Evolutionary conservation across 2,329 filamentous ascomycete genomes (phyloP), one percentile per base, ranked within the genome.

Genomic region (Xenosphaeropsis pyriputrescens): DNA sequence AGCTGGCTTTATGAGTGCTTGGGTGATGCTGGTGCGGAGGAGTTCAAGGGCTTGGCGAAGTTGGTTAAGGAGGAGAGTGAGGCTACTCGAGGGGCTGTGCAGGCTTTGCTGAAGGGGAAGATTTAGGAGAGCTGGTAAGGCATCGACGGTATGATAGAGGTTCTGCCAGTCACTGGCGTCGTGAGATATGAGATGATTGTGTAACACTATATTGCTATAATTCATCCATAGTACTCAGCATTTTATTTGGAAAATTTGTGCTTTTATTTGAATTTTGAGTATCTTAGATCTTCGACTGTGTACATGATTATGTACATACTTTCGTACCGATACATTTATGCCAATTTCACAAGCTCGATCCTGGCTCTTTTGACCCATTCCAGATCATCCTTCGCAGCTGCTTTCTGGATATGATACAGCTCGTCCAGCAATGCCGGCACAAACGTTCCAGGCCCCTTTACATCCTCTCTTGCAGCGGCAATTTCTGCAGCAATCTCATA

Each of bases 1-100:
- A 82, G 83, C 58, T 79, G 83, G 61, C 61, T 95, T 53, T 96
- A 93, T 61, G 88, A 96, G 65, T 75, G 76, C 50, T 71, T 95
- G 63, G 85, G 84, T 14, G 88, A 95, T 61, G 85, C 89, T 6
- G 32, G 22, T 18, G 39, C 16, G 36, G 39, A 39, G 63, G 59
- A 39, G 95, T 95, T 55, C 80, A 72, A 61, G 66, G 65, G 17
- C 67, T 95, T 34, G 78, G 82, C 44, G 68, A 65, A 39, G 8
- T 52, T 95, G 40, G 82, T 96, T 40, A 94, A 89, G 67, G 83
- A 85, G 48, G 77, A 70, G 6, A 70, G 71, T 49, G 64, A 67
- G 34, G 75, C 75, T 47, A 94, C 88, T 0, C 85, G 73, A 62
- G 67, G 65, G 35, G 72, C 71, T 5, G 59, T 94, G 52, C 66